Evolutionary conservation across 2,329 filamentous ascomycete species (phyloP).

Genomic region (Dothistroma pini): DNA sequence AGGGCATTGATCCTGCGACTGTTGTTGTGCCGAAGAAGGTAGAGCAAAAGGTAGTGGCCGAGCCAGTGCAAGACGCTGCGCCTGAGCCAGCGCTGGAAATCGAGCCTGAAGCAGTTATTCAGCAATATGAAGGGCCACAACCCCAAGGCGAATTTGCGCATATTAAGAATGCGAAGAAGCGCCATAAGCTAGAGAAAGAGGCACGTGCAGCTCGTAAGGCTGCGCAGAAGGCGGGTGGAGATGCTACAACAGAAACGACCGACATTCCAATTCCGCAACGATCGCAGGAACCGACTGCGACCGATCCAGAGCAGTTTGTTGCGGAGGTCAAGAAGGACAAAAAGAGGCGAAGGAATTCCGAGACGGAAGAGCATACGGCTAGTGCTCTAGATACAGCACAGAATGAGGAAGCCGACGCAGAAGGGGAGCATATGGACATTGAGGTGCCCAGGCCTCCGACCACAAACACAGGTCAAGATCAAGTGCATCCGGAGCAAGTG

Average conservation of each 20-base stretch:
- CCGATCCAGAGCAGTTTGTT: slow-evolving; percentile 1
- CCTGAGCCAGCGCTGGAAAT: not conserved
- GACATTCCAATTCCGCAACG: not conserved
- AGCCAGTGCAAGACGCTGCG: not conserved
- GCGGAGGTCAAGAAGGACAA: slow-evolving; percentile 3
- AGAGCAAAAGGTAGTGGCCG: not conserved
- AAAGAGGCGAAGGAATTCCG: slow-evolving; percentile 4
- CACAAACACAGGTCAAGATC: not conserved
- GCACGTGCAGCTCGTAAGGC: slow-evolving; percentile 30
- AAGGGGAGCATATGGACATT: not conserved
- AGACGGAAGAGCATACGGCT: not conserved
- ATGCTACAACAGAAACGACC: slow-evolving; percentile 35
- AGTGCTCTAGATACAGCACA: not conserved
- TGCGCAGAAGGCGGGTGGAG: slow-evolving; percentile 12
- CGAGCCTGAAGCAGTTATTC: slow-evolving; percentile 10
- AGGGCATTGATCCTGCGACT: slow-evolving; percentile 22
- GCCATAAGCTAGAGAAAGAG: slow-evolving; percentile 36
- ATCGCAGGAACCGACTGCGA: not conserved
- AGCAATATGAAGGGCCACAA: slow-evolving; percentile 4
- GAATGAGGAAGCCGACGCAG: not conserved
- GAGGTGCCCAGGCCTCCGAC: no score
- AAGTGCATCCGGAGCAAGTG: not conserved
- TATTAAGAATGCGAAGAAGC: slow-evolving; percentile 30
- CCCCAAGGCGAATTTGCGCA: slow-evolving; percentile 27
- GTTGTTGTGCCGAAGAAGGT: slow-evolving; percentile 1